phyloP scores from a whole-genome alignment of 1,284 basidiomycete genomes.

The Malassezia yamatoensis region DNA sequence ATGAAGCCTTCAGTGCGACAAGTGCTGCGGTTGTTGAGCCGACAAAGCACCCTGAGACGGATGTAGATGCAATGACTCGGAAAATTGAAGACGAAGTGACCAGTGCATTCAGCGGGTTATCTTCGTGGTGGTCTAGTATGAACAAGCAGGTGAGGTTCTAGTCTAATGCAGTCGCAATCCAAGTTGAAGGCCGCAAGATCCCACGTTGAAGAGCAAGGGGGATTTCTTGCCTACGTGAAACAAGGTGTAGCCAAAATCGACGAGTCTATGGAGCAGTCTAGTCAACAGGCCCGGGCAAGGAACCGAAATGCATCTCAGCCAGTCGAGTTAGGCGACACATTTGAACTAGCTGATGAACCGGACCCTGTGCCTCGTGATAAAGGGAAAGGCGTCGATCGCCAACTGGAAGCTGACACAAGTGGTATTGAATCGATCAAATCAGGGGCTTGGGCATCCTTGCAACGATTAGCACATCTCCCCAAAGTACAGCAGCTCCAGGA shows the following conservation, averaged over 20 bases:
- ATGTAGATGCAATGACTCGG: slow-evolving; percentile 8
- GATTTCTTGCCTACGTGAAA: slow-evolving; percentile 29
- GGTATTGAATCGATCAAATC: not conserved
- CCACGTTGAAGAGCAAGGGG: slow-evolving; percentile 33
- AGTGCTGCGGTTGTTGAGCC: slow-evolving; percentile 3
- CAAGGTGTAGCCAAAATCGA: slow-evolving; percentile 31
- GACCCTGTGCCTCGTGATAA: not conserved
- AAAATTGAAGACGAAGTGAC: slow-evolving; percentile 33
- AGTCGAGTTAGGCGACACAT: not conserved
- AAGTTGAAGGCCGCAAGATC: slow-evolving; percentile 24
- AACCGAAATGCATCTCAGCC: slow-evolving; percentile 7
- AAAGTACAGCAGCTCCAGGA: slow-evolving; percentile 11
- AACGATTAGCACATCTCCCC: slow-evolving; percentile 7
- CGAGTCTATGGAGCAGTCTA: slow-evolving; percentile 28
- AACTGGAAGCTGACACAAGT: not conserved
- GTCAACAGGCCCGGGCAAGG: slow-evolving; percentile 27
- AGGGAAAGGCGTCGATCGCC: slow-evolving; percentile 1
- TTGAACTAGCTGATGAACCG: slow-evolving; percentile 3
- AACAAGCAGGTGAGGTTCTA: slow-evolving; percentile 26
- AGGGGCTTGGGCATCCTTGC: slow-evolving; percentile 5
- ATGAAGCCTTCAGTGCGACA: slow-evolving; percentile 8
- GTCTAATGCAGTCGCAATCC: slow-evolving; percentile 23
- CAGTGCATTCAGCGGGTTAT: slow-evolving; percentile 35
- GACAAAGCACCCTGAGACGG: slow-evolving; percentile 3
- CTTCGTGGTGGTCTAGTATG: slow-evolving; percentile 40